A percentile compares a stretch with the other conserved stretches of the same genome.
Evolutionary conservation across 192 early-diverging fungal species (phyloP).

Genomic region (Glomus cerebriforme): DNA sequence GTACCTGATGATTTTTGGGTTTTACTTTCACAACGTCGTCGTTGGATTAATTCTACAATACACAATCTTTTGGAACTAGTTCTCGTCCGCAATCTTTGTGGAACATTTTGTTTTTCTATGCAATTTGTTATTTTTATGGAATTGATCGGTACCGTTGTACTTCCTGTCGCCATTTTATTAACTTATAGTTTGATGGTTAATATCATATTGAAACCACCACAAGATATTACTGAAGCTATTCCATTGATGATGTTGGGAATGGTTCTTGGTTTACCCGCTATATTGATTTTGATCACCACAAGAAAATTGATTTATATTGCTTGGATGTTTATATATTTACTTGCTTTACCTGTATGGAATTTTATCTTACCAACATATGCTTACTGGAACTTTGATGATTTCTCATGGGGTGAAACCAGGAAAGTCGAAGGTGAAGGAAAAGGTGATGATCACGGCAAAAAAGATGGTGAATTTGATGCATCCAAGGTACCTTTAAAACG

Average conservation of each 20-base stretch:
- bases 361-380: conserved; percentile 88
- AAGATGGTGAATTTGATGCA: conserved; percentile 81
- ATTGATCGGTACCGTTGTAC: conserved; percentile 73
- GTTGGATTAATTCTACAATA: conserved; percentile 98
- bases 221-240: conserved; percentile 57
- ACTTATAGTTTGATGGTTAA: conserved; percentile 67
- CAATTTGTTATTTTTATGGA: conserved; percentile 82
- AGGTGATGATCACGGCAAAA: conserved; percentile 73
- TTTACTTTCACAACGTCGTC: conserved; percentile 85
- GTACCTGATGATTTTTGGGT: conserved; percentile 84
- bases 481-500: conserved; percentile 70
- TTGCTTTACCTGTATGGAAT: conserved; percentile 92
- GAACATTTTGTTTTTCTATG: conserved; percentile 96
- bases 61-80: conserved; percentile 93
- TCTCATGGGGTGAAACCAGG: conserved; percentile 82
- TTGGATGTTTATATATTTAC: conserved; percentile 89
- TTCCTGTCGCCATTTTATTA: conserved; percentile 74
- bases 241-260: conserved; percentile 78
- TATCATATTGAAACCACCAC: conserved; percentile 56
- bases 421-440: conserved; percentile 72
- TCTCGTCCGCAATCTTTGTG: conserved; percentile 91
- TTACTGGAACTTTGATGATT: conserved; percentile 94
- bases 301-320: conserved; percentile 80
- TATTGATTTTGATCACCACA: conserved; percentile 89
- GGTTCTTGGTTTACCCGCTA: conserved; percentile 84